A percentile compares a stretch with the other conserved stretches of the same genome.
Evolutionary conservation across 805 yeast species (phyloP).

Genomic region (Yarrowia porcina): DNA sequence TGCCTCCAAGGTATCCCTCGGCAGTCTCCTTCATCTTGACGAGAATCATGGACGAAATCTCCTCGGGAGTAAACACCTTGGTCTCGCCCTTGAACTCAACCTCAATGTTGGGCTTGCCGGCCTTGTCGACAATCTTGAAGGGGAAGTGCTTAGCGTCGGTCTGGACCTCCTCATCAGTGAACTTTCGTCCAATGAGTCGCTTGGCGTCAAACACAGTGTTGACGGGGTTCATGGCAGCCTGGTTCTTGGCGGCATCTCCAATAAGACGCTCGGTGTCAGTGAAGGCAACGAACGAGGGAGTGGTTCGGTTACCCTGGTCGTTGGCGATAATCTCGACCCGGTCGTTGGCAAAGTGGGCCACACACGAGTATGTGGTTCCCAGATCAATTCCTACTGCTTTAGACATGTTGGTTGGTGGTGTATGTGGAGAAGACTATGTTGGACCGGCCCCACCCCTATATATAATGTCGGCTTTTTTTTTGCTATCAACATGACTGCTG

Average conservation of each 20-base stretch:
- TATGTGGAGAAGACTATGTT: not conserved
- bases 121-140: constrained; percentile 70
- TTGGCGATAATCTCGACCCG: constrained; percentile 94
- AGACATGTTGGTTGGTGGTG: constrained; percentile 40
- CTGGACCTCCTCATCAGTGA: constrained; percentile 72
- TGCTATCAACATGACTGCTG: not conserved
- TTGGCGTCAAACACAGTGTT: constrained; percentile 96
- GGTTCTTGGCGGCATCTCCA: constrained; percentile 98
- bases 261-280: constrained; percentile 92
- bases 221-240: constrained; percentile 92
- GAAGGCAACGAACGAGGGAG: constrained; percentile 96
- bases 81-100: constrained; percentile 87
- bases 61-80: constrained; percentile 88
- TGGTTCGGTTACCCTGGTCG: constrained; percentile 98
- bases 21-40: constrained; percentile 92
- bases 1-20: constrained; percentile 80
- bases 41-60: constrained; percentile 88
- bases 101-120: constrained; percentile 81
- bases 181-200: constrained; percentile 87
- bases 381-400: constrained; percentile 79
- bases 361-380: constrained; percentile 98
- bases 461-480: not conserved
- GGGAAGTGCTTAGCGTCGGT: constrained; percentile 86
- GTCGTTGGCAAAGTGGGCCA: constrained; percentile 80
- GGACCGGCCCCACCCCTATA: not conserved